Conservation (phyloP, 2,329 filamentous ascomycete genomes). For the Aspergillus tanneri region DNA sequence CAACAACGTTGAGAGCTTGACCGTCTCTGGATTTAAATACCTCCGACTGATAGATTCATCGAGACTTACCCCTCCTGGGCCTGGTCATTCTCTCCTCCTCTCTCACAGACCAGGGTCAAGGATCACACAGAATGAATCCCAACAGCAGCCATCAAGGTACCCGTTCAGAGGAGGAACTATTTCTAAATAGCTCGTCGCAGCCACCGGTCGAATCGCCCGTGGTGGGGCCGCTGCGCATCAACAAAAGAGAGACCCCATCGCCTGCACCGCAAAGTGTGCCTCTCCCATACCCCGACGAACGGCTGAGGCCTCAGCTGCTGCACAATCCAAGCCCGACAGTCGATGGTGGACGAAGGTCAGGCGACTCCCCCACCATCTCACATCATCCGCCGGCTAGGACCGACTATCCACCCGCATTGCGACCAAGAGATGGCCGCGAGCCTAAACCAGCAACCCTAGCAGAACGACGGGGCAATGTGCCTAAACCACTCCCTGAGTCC, state of each 20-base stretch:
- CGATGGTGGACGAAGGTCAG: conserved; percentile 22
- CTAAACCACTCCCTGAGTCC: conserved; percentile 80
- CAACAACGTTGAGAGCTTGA: too few relatives aligned
- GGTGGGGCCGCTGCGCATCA: conserved; percentile 79
- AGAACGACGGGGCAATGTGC: conserved; percentile 71
- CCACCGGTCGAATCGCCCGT: conserved; percentile 66
- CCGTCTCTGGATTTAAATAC: too few relatives aligned
- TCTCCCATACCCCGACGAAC: conserved; percentile 73
- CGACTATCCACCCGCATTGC: conserved; percentile 43
- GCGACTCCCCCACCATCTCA: conserved; percentile 22
- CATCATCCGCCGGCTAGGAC: too few relatives aligned
- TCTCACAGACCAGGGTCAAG: conserved; percentile 2
- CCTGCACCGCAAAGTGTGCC: conserved; percentile 54
- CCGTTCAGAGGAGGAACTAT: conserved; percentile 80
- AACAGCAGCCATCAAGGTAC: conserved; percentile 57
- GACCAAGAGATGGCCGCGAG: conserved; percentile 51
- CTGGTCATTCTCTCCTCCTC: neutral
- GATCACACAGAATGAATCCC: conserved; percentile 42
- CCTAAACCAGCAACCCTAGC: conserved; percentile 63
- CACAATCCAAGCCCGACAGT: conserved; percentile 30
- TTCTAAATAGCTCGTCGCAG: conserved; percentile 48
- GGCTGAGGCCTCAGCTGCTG: conserved; percentile 38
- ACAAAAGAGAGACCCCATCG: conserved; percentile 70
- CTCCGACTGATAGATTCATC: too few relatives aligned
- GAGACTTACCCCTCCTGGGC: neutral